Evolutionary conservation across 2,329 filamentous ascomycete species (phyloP).

Genomic region (Keithomyces neogunnii): DNA sequence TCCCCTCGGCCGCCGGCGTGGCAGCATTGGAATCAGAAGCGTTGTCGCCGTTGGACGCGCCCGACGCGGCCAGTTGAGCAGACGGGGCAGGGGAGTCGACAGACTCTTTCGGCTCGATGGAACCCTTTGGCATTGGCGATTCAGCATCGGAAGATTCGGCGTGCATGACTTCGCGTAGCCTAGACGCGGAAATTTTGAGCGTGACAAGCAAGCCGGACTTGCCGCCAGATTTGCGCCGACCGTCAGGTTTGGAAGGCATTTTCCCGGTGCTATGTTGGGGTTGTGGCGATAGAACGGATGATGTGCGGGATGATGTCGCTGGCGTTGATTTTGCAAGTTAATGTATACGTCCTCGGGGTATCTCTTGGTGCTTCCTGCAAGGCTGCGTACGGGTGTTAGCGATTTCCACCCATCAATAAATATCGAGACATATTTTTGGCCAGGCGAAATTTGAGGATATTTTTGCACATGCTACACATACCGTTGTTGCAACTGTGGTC

Average conservation of each 20-base stretch:
- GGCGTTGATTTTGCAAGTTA: too few relatives aligned
- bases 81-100: constrained; percentile 38
- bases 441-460: too few relatives aligned
- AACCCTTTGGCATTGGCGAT: constrained; percentile 26
- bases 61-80: constrained; percentile 27
- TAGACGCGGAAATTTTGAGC: constrained; percentile 41
- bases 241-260: constrained; percentile 27
- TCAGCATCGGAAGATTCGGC: constrained; percentile 34
- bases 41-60: constrained; percentile 43
- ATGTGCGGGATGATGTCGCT: background rate
- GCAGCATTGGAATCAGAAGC: constrained; percentile 51
- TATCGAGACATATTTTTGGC: too few relatives aligned
- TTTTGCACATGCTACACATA: too few relatives aligned
- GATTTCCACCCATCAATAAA: too few relatives aligned
- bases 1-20: constrained; percentile 48
- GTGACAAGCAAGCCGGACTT: constrained; percentile 37
- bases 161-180: constrained; percentile 42
- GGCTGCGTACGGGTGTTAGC: too few relatives aligned
- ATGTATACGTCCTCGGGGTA: too few relatives aligned
- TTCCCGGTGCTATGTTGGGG: constrained; percentile 9
- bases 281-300: background rate
- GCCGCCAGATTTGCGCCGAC: constrained; percentile 29
- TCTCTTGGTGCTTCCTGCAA: too few relatives aligned
- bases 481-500: too few relatives aligned
- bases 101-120: constrained; percentile 24